These are phyloP conservation scores for Xylaria sp. DNA, from an alignment of 2,329 filamentous ascomycete genomes.

Conservation along the genomic window DNA sequence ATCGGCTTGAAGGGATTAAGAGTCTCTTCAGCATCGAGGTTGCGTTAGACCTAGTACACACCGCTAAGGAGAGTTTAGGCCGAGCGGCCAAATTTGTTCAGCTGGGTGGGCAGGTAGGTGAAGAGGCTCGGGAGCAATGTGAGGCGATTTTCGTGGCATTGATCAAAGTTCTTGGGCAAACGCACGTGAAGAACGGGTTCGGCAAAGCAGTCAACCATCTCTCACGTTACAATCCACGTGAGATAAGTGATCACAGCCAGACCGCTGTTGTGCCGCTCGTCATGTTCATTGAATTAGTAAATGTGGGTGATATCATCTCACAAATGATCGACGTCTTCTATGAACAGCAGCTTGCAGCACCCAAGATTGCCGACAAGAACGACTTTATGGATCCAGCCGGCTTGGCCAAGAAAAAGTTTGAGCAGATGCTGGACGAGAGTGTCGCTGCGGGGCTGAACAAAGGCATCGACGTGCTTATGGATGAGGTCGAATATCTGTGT, in stretches of 20 bases:
- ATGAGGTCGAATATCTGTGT: constrained; percentile 95
- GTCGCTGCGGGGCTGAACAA: constrained; percentile 96
- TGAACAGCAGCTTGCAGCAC: constrained; percentile 87
- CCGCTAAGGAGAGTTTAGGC: constrained; percentile 87
- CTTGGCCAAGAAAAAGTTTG: constrained; percentile 97
- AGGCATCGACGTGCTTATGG: constrained; percentile 97
- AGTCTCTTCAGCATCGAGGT: constrained; percentile 97
- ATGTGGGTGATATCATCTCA: constrained; percentile 95
- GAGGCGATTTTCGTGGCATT: constrained; percentile 87
- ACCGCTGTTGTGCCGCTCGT: constrained; percentile 88
- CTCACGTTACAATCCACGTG: constrained; percentile 88
- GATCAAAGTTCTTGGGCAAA: constrained; percentile 82
- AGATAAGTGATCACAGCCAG: constrained; percentile 76
- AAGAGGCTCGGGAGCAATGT: constrained; percentile 88
- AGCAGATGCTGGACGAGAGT: constrained; percentile 97
- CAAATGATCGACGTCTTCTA: constrained; percentile 99
- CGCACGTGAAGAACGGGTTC: constrained; percentile 92
- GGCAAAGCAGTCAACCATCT: constrained; percentile 92
- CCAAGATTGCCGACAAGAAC: constrained; percentile 87
- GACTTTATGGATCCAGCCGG: constrained; percentile 93
- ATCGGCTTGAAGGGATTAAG: constrained; percentile 91
- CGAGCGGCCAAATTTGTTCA: constrained; percentile 84
- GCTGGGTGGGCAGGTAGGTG: constrained; percentile 81
- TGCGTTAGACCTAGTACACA: constrained; percentile 86
- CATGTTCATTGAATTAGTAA: constrained; percentile 96